Conservation (phyloP, 164 flowering plant species). For the Platanus orientalis region DNA sequence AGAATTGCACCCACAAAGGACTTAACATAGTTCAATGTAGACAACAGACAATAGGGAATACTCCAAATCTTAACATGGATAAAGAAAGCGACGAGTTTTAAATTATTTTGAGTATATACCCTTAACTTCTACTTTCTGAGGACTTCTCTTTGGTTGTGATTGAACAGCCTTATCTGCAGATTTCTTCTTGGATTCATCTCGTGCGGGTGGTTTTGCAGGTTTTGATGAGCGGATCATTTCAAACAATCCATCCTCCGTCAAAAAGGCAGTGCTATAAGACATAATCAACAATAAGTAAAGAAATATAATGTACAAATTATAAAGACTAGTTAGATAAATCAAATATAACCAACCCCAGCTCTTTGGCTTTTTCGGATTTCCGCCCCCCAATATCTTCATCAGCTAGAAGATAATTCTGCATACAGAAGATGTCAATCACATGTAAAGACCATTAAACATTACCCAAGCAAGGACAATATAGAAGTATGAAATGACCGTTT, state of each 20-base stretch:
- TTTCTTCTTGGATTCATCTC: constrained; percentile 35
- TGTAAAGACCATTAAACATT: too few species aligned
- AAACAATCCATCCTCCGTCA: constrained; percentile 91
- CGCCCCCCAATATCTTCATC: constrained; percentile 96
- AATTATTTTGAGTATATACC: too few species aligned
- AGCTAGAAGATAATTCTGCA: constrained; percentile 90
- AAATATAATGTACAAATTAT: neutral
- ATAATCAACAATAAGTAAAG: neutral
- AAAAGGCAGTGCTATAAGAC: constrained; percentile 54
- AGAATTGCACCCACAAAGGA: neutral
- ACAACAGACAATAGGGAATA: neutral
- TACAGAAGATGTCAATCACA: constrained; percentile 12
- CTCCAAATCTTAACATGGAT: neutral
- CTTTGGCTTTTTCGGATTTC: constrained; percentile 86
- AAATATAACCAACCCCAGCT: constrained; percentile 68
- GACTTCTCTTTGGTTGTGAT: constrained; percentile 41
- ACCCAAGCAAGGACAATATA: too few species aligned
- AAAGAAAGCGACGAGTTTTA: neutral
- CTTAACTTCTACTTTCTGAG: constrained; percentile 42
- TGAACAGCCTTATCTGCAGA: constrained; percentile 25
- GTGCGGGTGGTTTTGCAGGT: constrained; percentile 31
- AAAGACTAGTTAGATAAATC: neutral
- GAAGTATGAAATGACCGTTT: constrained; percentile 31
- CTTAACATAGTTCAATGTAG: too few species aligned
- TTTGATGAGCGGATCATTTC: constrained; percentile 77